Evolutionary conservation across 805 yeast genomes (phyloP).

Genomic region (Lachancea quebecensis): DNA sequence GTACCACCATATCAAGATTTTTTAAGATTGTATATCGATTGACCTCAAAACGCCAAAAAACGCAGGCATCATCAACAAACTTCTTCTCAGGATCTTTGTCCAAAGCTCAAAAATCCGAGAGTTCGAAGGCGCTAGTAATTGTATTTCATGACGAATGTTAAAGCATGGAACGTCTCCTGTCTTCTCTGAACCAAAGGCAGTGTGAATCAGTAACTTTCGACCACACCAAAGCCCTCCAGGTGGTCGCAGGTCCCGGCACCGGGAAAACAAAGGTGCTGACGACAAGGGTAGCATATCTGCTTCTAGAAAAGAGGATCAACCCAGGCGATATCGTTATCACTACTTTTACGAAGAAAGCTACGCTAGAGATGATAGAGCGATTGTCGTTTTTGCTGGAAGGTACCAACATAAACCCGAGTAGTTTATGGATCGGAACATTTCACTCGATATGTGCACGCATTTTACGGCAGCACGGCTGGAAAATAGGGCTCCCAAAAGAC

Average conservation of each 20-base stretch:
- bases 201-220: slow-evolving; percentile 39
- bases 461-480: slow-evolving; percentile 47
- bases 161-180: slow-evolving; percentile 3
- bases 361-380: slow-evolving; percentile 73
- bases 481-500: slow-evolving; percentile 39
- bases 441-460: slow-evolving; percentile 72
- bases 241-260: slow-evolving; percentile 63
- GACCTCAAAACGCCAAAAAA: background rate
- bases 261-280: slow-evolving; percentile 81
- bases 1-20: no score
- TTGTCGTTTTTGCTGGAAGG: slow-evolving; percentile 35
- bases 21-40: background rate
- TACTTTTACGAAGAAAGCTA: slow-evolving; percentile 91
- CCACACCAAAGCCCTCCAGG: slow-evolving; percentile 38
- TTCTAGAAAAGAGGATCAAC: slow-evolving; percentile 42
- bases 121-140: no score
- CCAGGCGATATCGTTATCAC: slow-evolving; percentile 73
- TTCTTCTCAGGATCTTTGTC: background rate
- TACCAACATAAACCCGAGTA: slow-evolving; percentile 31
- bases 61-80: background rate
- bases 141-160: background rate
- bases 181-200: slow-evolving; percentile 38
- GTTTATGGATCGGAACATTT: slow-evolving; percentile 76
- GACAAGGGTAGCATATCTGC: slow-evolving; percentile 66
- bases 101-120: no score